A percentile compares a stretch with the other conserved stretches of the same genome.
These are phyloP conservation scores for Tuber brumale DNA, from an alignment of 495 filamentous ascomycete genomes.

Conservation along the genomic window DNA sequence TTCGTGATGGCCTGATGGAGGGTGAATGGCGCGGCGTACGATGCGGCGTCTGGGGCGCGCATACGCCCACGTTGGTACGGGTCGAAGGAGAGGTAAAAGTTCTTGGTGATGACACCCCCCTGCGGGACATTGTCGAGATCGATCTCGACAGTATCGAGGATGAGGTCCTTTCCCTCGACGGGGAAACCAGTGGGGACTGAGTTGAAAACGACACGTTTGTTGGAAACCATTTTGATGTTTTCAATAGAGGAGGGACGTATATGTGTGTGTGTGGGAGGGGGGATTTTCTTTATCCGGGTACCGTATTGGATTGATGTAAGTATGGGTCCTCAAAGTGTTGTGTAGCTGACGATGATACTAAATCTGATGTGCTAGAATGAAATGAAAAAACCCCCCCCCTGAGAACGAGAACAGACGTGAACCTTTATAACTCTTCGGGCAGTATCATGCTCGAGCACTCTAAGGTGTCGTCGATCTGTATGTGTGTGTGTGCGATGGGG, in stretches of 20 bases:
- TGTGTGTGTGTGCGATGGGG: background rate
- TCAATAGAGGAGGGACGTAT: background rate
- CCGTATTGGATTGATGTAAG: background rate
- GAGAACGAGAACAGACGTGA: background rate
- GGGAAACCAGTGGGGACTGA: conserved; percentile 62
- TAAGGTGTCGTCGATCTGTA: no score
- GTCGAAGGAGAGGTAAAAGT: conserved; percentile 75
- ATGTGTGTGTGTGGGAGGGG: background rate
- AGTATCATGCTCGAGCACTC: background rate
- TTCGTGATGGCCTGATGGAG: conserved; percentile 56
- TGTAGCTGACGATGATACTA: background rate
- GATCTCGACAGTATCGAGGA: conserved; percentile 60
- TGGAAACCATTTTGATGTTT: conserved; percentile 48
- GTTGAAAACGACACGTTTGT: conserved; percentile 80
- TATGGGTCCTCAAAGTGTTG: background rate
- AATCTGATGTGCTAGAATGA: background rate
- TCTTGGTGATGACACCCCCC: conserved; percentile 65
- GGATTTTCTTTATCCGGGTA: background rate
- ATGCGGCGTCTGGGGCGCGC: conserved; percentile 50
- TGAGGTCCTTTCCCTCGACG: conserved; percentile 64
- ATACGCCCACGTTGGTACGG: conserved; percentile 68
- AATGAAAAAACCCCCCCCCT: background rate
- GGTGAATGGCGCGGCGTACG: conserved; percentile 56
- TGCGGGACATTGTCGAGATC: conserved; percentile 58
- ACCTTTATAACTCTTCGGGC: background rate